phyloP scores from a whole-genome alignment of 2,329 filamentous ascomycete species.

The Colletotrichum sp. region DNA sequence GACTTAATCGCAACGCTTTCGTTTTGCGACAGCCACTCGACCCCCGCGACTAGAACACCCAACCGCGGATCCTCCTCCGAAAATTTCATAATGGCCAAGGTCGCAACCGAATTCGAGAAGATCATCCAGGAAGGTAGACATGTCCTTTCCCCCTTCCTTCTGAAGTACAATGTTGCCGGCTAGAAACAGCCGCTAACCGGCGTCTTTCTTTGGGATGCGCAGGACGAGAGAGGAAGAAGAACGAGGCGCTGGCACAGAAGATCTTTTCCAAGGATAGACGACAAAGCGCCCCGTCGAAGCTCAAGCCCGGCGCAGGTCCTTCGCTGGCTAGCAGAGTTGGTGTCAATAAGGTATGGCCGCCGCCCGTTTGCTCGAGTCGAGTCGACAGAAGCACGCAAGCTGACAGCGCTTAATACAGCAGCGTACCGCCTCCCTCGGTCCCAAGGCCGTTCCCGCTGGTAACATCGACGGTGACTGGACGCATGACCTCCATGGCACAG shows the following conservation, averaged over 20 bases:
- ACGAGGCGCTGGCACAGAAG: conserved; percentile 72
- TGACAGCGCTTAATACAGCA: conserved; percentile 20
- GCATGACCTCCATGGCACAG: conserved; percentile 67
- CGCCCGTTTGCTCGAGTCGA: not conserved
- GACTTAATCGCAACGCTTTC: not conserved
- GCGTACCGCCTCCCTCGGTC: conserved; percentile 32
- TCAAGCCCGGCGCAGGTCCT: conserved; percentile 52
- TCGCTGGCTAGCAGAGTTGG: conserved; percentile 76
- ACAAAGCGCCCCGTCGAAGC: conserved; percentile 58
- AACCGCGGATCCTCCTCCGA: not conserved
- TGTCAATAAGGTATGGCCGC: conserved; percentile 66
- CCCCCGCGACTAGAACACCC: not conserved
- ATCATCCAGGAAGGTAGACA: conserved; percentile 57
- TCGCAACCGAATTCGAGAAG: conserved; percentile 57
- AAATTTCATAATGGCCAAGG: conserved; percentile 42
- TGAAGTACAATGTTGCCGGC: not conserved
- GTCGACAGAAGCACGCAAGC: conserved; percentile 22
- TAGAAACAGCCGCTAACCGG: not conserved
- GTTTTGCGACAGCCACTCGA: not conserved
- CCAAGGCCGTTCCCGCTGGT: conserved; percentile 46
- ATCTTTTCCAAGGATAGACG: conserved; percentile 71
- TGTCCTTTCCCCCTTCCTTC: not conserved
- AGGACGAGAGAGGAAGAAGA: conserved; percentile 74
- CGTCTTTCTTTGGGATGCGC: not conserved
- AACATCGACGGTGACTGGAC: conserved; percentile 74